Conservation (phyloP, 805 yeast species). For the Nematodospora valgi region DNA sequence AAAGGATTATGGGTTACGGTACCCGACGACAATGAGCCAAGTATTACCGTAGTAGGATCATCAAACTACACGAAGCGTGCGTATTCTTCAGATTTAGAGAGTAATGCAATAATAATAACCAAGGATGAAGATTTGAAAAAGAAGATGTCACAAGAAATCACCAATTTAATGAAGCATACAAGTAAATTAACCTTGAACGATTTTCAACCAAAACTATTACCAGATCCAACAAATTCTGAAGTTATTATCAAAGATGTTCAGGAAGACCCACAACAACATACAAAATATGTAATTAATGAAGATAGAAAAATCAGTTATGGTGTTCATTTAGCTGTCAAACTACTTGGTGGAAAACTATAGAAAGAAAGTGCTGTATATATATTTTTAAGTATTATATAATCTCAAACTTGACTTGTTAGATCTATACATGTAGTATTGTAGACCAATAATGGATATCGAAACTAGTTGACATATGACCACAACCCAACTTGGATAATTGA, state of each 20-base stretch:
- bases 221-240: conserved; percentile 10
- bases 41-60: conserved; percentile 82
- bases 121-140: conserved; percentile 55
- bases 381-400: background rate
- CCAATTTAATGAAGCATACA: conserved; percentile 54
- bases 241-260: conserved; percentile 13
- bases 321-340: conserved; percentile 63
- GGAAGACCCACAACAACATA: background rate
- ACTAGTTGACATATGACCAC: background rate
- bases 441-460: background rate
- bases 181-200: conserved; percentile 53
- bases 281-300: conserved; percentile 38
- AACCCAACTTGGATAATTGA: conserved; percentile 18
- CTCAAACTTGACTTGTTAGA: background rate
- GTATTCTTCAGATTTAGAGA: conserved; percentile 81
- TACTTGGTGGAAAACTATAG: conserved; percentile 54
- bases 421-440: background rate
- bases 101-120: conserved; percentile 79
- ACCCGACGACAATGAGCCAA: conserved; percentile 57
- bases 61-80: conserved; percentile 92
- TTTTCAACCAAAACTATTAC: conserved; percentile 40
- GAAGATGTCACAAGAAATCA: conserved; percentile 60
- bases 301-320: conserved; percentile 61
- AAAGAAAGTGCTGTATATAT: background rate
- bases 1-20: conserved; percentile 85